Base-by-base conservation (phyloP, 768 basidiomycete species). In the Crassisporium funariophilum region DNA sequence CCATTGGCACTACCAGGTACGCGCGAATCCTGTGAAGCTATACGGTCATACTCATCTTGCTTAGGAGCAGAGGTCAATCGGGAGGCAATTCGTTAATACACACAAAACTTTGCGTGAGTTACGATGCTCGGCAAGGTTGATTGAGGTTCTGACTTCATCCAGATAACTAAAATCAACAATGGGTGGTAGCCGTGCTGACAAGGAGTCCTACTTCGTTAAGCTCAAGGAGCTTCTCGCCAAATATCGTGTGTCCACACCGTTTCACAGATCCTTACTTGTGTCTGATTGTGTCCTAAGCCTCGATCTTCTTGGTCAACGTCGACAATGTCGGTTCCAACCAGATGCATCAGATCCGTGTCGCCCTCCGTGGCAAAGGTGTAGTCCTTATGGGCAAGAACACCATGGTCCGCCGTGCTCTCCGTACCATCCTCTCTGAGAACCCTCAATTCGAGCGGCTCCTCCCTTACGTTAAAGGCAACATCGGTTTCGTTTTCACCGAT, bases 301-400 rank as follows among this genome's bases (percentile, higher is more conserved):
- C 95, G 49, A 92, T 99, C 75, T 98, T 99, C 81, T 63, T 98
- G 56, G 95, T 98, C 77, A 98, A 98, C 72, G 94, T 99, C 69
- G 97, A 98, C 84, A 99, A 98, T 76, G 97, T 99, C 67, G 91
- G 94, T 48, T 98, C 95, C 52, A 97, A 98, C 81, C 97, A 99
- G 76, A 95, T 98, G 88, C 94, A 97, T 65, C 93, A 95, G 70
- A 95, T 95, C 56, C 93, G 90, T 79, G 88, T 86, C 44, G 78
- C 95, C 41, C 92, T 99, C 71, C 92, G 97, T 61, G 93, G 94
- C 64, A 93, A 91, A 70, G 97, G 91, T 77, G 75, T 94, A 50
- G 94, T 99, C 57, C 74, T 99, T 61, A 99, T 99, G 97, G 97
- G 97, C 67, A 99, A 99, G 78, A 99, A 99, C 86, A 99, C 97